phyloP scores from a whole-genome alignment of 1,284 basidiomycete genomes.

The Amylostereum areolatum region DNA sequence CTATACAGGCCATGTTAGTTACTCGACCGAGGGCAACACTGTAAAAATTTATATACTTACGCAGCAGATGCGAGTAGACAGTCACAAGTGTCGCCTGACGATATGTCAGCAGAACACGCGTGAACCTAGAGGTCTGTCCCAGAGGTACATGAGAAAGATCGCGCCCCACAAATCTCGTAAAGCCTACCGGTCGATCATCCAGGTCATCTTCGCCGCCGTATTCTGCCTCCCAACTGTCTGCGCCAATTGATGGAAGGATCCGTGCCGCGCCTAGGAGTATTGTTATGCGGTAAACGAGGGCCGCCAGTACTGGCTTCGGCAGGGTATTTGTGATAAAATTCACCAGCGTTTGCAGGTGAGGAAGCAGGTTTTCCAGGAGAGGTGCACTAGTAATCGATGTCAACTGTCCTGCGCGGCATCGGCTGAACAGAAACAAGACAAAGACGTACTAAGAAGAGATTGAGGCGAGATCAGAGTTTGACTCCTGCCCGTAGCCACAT shows the following conservation, averaged over 20 bases:
- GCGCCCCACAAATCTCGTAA: background rate
- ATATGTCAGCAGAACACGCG: conserved; percentile 71
- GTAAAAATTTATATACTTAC: conserved; percentile 36
- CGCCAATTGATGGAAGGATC: conserved; percentile 78
- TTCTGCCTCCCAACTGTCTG: conserved; percentile 73
- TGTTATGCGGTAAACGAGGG: conserved; percentile 75
- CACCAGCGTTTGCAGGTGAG: conserved; percentile 70
- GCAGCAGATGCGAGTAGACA: conserved; percentile 75
- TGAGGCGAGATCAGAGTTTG: conserved; percentile 49
- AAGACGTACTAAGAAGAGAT: conserved; percentile 67
- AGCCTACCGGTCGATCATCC: conserved; percentile 64
- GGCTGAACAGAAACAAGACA: background rate
- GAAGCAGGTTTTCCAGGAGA: conserved; percentile 68
- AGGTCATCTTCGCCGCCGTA: conserved; percentile 57
- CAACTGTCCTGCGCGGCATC: background rate
- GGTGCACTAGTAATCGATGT: conserved; percentile 46
- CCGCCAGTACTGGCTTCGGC: conserved; percentile 79
- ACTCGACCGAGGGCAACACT: background rate
- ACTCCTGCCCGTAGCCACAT: conserved; percentile 68
- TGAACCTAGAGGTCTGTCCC: conserved; percentile 64
- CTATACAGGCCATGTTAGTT: conserved; percentile 28
- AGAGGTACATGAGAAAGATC: background rate
- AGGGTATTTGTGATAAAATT: conserved; percentile 79
- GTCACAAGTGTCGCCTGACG: conserved; percentile 78
- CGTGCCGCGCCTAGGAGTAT: conserved; percentile 84